Percentiles rank a stretch among this genome's conserved stretches.
Conservation (phyloP, 1,139 yeast species). For the Debaryomyces singareniensis region DNA sequence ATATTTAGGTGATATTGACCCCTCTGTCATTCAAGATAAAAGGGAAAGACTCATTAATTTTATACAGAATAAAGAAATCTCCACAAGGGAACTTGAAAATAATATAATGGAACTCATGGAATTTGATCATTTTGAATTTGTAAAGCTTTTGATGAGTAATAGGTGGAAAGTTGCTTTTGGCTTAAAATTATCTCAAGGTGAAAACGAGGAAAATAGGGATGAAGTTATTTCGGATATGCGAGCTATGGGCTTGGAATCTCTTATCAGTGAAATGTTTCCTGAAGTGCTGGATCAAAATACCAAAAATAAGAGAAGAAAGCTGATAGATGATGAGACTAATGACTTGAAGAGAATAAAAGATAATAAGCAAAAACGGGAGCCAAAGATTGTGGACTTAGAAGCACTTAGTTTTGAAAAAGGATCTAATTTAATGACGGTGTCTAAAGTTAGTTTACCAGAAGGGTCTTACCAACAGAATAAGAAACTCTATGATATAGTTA, state of each 20-base stretch:
- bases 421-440: conserved; percentile 57
- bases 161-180: conserved; percentile 52
- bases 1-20: conserved; percentile 10
- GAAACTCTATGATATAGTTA: conserved; percentile 77
- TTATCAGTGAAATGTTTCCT: conserved; percentile 7
- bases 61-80: conserved; percentile 14
- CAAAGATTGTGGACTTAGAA: conserved; percentile 58
- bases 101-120: conserved; percentile 46
- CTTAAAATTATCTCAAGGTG: conserved; percentile 33
- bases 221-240: conserved; percentile 18
- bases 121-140: conserved; percentile 44
- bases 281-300: too few relatives aligned
- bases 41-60: conserved; percentile 12
- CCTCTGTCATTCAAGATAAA: conserved; percentile 10
- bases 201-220: conserved; percentile 24
- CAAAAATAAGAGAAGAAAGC: not conserved
- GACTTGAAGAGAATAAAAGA: conserved; percentile 15
- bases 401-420: conserved; percentile 67
- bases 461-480: conserved; percentile 78
- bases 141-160: conserved; percentile 45
- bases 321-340: conserved; percentile 11
- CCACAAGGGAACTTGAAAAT: conserved; percentile 43
- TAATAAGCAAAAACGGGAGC: conserved; percentile 26
- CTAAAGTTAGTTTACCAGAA: conserved; percentile 68
- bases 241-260: conserved; percentile 14